Conservation (phyloP, 1,139 yeast genomes). For the Nematodospora anomalae region DNA sequence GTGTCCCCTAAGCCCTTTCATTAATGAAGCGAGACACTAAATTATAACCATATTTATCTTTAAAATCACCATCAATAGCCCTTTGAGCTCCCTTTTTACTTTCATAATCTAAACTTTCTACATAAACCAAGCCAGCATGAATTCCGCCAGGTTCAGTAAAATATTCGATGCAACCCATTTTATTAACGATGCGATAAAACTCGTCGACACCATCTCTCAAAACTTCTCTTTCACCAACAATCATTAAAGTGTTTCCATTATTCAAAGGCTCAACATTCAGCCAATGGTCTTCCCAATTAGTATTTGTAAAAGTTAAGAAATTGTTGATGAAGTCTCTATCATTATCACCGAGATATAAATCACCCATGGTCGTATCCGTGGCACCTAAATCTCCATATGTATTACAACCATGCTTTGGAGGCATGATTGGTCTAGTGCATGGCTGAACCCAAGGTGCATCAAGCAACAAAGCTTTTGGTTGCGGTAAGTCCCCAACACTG, state of each 20-base stretch:
- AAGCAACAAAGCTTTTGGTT: slow-evolving; percentile 34
- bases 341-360: slow-evolving; percentile 27
- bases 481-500: slow-evolving; percentile 17
- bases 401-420: slow-evolving; percentile 23
- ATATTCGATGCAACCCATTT: slow-evolving; percentile 21
- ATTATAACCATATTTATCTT: slow-evolving; percentile 22
- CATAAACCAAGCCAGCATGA: slow-evolving; percentile 31
- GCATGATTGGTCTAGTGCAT: slow-evolving; percentile 17
- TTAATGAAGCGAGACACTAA: slow-evolving; percentile 12
- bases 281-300: slow-evolving; percentile 31
- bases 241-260: slow-evolving; percentile 26
- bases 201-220: slow-evolving; percentile 30
- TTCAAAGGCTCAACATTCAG: slow-evolving; percentile 28
- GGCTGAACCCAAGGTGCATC: slow-evolving; percentile 46
- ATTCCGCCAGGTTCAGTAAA: slow-evolving; percentile 33
- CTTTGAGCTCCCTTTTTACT: slow-evolving; percentile 22
- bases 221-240: slow-evolving; percentile 43
- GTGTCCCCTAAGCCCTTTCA: slow-evolving; percentile 7
- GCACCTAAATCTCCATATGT: slow-evolving; percentile 37
- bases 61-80: slow-evolving; percentile 29
- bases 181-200: slow-evolving; percentile 20
- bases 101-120: slow-evolving; percentile 32
- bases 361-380: slow-evolving; percentile 27
- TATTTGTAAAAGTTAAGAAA: slow-evolving; percentile 22
- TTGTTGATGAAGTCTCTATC: slow-evolving; percentile 16